These are phyloP conservation scores for Aspergillus ruber DNA, from an alignment of 2,329 filamentous ascomycete species.

Conservation along the genomic window DNA sequence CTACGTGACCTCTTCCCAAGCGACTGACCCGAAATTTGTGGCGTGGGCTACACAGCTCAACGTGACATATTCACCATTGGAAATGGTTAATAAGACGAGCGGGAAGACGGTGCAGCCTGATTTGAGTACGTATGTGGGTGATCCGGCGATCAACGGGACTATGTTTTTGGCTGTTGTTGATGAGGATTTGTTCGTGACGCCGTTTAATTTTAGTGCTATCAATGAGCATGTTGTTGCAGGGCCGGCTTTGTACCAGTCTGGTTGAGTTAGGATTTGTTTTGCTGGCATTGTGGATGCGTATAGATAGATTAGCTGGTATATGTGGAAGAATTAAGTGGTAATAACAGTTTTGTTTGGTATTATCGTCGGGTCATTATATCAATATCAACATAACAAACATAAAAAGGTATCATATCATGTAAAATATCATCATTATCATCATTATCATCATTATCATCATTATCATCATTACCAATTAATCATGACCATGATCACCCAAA, in stretches of 20 bases:
- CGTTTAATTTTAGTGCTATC: constrained; percentile 67
- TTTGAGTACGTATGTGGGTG: constrained; percentile 58
- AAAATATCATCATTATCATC: no score
- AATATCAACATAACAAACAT: no score
- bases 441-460: no score
- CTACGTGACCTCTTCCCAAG: constrained; percentile 61
- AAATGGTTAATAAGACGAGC: constrained; percentile 45
- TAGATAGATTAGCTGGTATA: no score
- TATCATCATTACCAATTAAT: no score
- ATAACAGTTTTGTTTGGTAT: no score
- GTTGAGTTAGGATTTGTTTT: no score
- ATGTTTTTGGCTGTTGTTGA: constrained; percentile 76
- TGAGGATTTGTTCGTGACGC: constrained; percentile 59
- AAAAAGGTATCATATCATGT: no score
- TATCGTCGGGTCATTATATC: no score
- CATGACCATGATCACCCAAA: no score
- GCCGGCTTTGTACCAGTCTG: constrained; percentile 69
- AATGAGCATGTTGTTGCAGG: constrained; percentile 70
- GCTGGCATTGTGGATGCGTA: no score
- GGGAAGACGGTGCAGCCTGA: constrained; percentile 70
- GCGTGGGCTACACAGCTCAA: constrained; percentile 74
- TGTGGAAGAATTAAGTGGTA: no score
- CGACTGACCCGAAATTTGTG: constrained; percentile 58
- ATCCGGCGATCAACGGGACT: constrained; percentile 68
- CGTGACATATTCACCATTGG: constrained; percentile 60